Evolutionary conservation across 768 basidiomycete species (phyloP).

Genomic region (Cantharellus cinnabarinus): DNA sequence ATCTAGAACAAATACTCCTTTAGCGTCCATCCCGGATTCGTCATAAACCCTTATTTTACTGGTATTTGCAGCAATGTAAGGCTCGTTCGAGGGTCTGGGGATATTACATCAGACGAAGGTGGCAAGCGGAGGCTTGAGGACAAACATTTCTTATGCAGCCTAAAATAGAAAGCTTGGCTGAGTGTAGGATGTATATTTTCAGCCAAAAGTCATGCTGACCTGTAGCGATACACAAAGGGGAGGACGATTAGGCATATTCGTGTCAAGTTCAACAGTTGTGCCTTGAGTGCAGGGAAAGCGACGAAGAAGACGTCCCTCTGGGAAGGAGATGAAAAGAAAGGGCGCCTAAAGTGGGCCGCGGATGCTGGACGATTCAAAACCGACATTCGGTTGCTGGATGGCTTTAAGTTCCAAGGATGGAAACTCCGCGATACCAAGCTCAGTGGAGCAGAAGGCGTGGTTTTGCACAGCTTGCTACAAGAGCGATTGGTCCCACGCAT

Average conservation of each 20-base stretch:
- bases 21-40: neutral
- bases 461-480: too few species aligned
- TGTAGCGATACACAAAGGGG: conserved; percentile 17
- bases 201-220: conserved; percentile 4
- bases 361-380: too few species aligned
- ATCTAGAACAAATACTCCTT: conserved; percentile 12
- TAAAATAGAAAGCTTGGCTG: neutral
- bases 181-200: neutral
- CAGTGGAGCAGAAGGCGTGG: too few species aligned
- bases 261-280: conserved; percentile 18
- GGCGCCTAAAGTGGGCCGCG: neutral
- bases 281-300: conserved; percentile 23
- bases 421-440: too few species aligned
- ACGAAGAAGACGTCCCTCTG: conserved; percentile 23
- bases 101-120: neutral
- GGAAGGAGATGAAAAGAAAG: conserved; percentile 16
- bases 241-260: conserved; percentile 16
- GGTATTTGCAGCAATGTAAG: conserved; percentile 22
- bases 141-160: neutral
- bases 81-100: conserved; percentile 16
- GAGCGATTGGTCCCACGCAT: too few species aligned
- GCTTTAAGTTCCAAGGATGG: too few species aligned
- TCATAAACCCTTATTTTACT: conserved; percentile 11
- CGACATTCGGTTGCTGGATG: too few species aligned
- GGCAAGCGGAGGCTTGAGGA: conserved; percentile 1